Evolutionary conservation across 2,329 filamentous ascomycete genomes (phyloP).

Genomic region (Alternaria hordeiaustralica): DNA sequence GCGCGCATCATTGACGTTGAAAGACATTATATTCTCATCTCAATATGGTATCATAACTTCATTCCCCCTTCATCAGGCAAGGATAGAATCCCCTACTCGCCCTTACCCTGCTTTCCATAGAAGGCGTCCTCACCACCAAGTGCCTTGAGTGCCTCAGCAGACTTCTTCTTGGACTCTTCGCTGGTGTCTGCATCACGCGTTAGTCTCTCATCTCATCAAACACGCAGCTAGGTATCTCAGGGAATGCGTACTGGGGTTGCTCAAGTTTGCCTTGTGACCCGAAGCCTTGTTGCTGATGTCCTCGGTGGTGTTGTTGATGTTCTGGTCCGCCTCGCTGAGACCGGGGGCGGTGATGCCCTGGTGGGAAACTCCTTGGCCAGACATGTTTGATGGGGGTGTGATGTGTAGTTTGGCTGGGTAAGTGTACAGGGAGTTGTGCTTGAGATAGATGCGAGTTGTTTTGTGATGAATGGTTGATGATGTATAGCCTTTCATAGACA

Average conservation of each 20-base stretch:
- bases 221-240: background rate
- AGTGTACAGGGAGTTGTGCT: too few relatives aligned
- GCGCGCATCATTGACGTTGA: background rate
- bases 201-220: background rate
- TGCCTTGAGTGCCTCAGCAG: constrained; percentile 49
- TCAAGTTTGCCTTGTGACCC: constrained; percentile 58
- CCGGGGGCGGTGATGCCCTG: constrained; percentile 25
- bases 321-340: constrained; percentile 26
- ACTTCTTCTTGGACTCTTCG: constrained; percentile 54
- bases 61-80: background rate
- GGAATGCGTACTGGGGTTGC: constrained; percentile 53
- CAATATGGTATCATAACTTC: constrained; percentile 1
- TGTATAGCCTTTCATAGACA: background rate
- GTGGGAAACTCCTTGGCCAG: constrained; percentile 10
- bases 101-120: constrained; percentile 53
- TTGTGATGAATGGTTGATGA: background rate
- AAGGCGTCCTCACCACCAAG: constrained; percentile 54
- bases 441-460: background rate
- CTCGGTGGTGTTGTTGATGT: constrained; percentile 32
- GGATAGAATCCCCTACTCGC: constrained; percentile 33
- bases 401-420: background rate
- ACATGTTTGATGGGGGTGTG: background rate
- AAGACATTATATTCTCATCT: background rate
- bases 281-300: constrained; percentile 24
- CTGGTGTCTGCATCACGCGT: constrained; percentile 16